phyloP scores from a whole-genome alignment of 2,329 filamentous ascomycete species.

The Chrysosphaeria jannelii region DNA sequence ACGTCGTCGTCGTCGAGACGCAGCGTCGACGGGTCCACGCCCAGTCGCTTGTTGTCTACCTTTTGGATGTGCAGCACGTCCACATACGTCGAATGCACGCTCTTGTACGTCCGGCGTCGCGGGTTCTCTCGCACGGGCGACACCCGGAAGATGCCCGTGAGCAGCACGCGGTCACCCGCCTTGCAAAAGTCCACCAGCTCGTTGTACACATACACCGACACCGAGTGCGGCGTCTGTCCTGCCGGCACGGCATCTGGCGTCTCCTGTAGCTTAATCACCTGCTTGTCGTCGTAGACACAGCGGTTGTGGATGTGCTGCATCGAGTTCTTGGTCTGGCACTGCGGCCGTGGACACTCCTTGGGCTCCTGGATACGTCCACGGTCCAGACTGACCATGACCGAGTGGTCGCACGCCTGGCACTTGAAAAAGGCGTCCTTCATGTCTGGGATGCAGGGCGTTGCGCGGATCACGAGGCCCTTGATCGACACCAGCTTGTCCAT shows the following conservation, averaged over 20 bases:
- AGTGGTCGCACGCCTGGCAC: constrained; percentile 78
- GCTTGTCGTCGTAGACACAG: constrained; percentile 83
- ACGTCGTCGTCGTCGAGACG: constrained; percentile 34
- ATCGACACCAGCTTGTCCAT: constrained; percentile 91
- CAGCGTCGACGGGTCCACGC: constrained; percentile 67
- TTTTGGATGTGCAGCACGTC: constrained; percentile 92
- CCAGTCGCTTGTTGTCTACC: constrained; percentile 80
- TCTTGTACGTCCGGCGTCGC: constrained; percentile 71
- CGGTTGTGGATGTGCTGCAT: constrained; percentile 98
- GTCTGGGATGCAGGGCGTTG: constrained; percentile 87
- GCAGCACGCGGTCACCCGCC: constrained; percentile 79
- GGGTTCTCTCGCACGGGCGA: constrained; percentile 86
- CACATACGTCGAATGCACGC: constrained; percentile 92
- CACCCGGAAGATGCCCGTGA: constrained; percentile 90
- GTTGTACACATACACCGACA: constrained; percentile 87
- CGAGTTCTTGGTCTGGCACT: constrained; percentile 66
- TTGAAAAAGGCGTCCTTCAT: constrained; percentile 99
- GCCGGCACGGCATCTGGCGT: constrained; percentile 85
- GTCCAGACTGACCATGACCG: constrained; percentile 70
- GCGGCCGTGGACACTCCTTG: constrained; percentile 55
- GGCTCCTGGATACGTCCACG: constrained; percentile 90
- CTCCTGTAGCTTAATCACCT: constrained; percentile 95
- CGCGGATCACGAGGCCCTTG: constrained; percentile 85
- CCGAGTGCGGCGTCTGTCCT: constrained; percentile 88
- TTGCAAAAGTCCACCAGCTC: constrained; percentile 95